These are phyloP conservation scores for Abortiporus biennis DNA, from an alignment of 1,284 basidiomycete species.

Conservation along the genomic window DNA sequence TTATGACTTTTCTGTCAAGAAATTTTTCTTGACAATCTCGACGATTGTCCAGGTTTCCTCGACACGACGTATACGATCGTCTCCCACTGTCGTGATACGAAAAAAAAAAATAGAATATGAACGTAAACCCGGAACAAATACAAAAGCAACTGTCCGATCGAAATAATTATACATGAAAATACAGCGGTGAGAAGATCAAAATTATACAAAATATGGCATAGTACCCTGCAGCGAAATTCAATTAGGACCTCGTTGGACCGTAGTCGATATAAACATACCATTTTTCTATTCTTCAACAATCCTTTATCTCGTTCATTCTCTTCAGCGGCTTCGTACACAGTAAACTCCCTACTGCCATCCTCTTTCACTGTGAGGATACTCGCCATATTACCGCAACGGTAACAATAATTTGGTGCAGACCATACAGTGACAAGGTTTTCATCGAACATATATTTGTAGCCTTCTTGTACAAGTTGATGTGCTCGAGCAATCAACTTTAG, in stretches of 20 bases:
- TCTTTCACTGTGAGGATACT: constrained; percentile 70
- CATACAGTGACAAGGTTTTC: constrained; percentile 93
- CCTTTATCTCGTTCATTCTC: constrained; percentile 83
- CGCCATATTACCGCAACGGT: constrained; percentile 79
- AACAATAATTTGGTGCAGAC: constrained; percentile 97
- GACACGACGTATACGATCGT: too few relatives aligned
- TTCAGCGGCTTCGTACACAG: constrained; percentile 76
- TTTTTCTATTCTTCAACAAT: constrained; percentile 49
- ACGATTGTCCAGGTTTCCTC: too few relatives aligned
- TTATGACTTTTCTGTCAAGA: too few relatives aligned
- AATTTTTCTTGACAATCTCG: too few relatives aligned
- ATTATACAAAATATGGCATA: constrained; percentile 16
- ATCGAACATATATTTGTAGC: constrained; percentile 98
- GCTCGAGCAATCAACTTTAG: constrained; percentile 85
- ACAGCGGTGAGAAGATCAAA: background rate
- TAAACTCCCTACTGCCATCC: constrained; percentile 61
- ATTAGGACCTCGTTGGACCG: background rate
- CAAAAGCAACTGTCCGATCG: too few relatives aligned
- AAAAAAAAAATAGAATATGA: too few relatives aligned
- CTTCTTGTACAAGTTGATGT: constrained; percentile 95
- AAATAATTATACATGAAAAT: constrained; percentile 2
- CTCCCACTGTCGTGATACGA: too few relatives aligned
- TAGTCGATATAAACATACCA: constrained; percentile 34
- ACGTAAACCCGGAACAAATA: too few relatives aligned
- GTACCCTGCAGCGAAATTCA: constrained; percentile 9